phyloP scores from a whole-genome alignment of 768 basidiomycete species.

The Leccinum aurantiacum region DNA sequence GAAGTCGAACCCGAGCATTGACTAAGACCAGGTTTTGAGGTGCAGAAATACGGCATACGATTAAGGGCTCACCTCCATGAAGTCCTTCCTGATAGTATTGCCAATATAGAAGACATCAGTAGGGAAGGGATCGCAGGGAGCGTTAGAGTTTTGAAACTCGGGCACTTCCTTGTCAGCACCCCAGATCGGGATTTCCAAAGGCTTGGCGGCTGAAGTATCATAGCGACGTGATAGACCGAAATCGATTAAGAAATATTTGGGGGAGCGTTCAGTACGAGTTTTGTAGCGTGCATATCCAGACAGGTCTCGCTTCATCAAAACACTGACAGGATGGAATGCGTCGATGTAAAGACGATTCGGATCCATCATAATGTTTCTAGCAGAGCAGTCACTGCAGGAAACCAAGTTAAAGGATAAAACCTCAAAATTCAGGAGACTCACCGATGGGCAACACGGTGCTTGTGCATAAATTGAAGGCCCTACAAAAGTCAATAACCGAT shows the following conservation, averaged over 20 bases:
- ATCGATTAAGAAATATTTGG: background rate
- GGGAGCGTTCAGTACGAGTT: background rate
- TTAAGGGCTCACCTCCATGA: background rate
- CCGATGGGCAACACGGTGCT: background rate
- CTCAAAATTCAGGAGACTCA: background rate
- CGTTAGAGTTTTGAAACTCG: background rate
- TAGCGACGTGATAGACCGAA: background rate
- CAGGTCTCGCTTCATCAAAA: background rate
- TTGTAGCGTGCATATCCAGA: background rate
- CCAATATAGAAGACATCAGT: background rate
- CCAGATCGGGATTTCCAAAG: background rate
- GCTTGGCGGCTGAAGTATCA: background rate
- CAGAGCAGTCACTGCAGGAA: background rate
- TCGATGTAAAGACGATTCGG: background rate
- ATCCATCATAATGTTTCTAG: background rate
- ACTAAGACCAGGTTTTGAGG: background rate
- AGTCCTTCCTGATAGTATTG: background rate
- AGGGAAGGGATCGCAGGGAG: background rate
- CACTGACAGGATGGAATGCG: background rate
- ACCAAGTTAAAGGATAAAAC: background rate
- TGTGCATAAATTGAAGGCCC: background rate
- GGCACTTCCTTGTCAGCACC: background rate
- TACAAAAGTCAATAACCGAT: background rate
- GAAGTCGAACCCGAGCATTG: conserved; percentile 26
- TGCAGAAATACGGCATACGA: background rate